Evolutionary conservation across 2,329 filamentous ascomycete species (phyloP), one percentile per base, ranked within the genome.

Genomic region (Penicillium brevicompactum): DNA sequence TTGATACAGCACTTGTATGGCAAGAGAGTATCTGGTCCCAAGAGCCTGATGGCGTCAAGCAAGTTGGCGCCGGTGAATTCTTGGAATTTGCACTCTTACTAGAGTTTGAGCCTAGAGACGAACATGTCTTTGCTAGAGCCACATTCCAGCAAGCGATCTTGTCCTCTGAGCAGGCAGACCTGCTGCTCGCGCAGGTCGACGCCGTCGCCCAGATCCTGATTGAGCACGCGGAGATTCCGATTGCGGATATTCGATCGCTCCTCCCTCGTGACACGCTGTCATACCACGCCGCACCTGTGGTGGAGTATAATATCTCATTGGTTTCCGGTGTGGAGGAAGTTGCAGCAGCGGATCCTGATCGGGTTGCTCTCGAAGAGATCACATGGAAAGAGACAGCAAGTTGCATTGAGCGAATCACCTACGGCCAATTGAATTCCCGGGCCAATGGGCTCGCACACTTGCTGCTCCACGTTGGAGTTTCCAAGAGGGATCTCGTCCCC

Each of bases 1-100:
- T 93, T 62, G 90, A 96, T 62, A 82, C 87, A 0, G 76, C 96
- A 0, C 87, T 96, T 64, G 87, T 92, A 0, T 97, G 92, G 80
- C 92, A 97, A 64, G 88, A 96, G 67, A 89, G 87, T 0, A 76
- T 88, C 1, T 73, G 62, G 16, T 60, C 72, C 1, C 70, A 71
- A 14, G 51, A 77, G 27, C 58, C 61, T 2, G 60, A 67, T n/a
- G 59, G 67, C 3, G 67, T 93, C 0, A 71, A 66, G 9, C 78
- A 91, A 51, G 69, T 84, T 0, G 80, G 82, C 24, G 85, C 88
- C 49, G 72, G 81, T 5, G 92, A 97, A 67, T 83, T 84, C 21
- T 77, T 94, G 6, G 92, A 96, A 67, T 92, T 90, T 41, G 86
- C 84, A 52, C 68, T 95, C 1, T 81, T 92, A 2, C 69, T 96